Evolutionary conservation across 495 filamentous ascomycete species (phyloP).

Genomic region (Tuber magnatum): DNA sequence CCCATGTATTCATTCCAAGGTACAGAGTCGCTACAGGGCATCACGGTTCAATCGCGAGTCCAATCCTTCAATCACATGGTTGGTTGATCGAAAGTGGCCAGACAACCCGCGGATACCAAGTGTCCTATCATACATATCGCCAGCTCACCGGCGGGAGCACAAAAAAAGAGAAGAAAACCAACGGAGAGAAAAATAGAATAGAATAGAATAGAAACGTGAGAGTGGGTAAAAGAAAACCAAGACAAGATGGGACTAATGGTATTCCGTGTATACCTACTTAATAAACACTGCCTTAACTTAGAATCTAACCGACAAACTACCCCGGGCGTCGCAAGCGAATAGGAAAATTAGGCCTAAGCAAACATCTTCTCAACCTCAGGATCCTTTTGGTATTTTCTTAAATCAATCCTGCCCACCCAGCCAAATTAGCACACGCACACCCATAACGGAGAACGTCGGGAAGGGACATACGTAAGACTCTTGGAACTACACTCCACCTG

Average conservation of each 20-base stretch:
- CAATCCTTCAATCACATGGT: neutral
- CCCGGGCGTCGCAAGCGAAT: neutral
- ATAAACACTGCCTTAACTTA: neutral
- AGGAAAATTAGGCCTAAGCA: neutral
- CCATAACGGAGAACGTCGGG: neutral
- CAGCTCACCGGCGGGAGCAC: neutral
- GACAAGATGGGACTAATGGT: neutral
- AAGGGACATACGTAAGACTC: conserved; percentile 74
- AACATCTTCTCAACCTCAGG: conserved; percentile 2
- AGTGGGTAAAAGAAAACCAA: neutral
- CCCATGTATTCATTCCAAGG: neutral
- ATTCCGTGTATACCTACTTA: conserved; percentile 1
- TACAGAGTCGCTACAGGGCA: neutral
- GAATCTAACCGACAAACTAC: neutral
- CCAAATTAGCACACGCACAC: conserved; percentile 5
- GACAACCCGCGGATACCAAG: neutral
- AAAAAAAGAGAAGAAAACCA: neutral
- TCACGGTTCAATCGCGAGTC: neutral
- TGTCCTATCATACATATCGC: neutral
- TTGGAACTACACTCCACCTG: conserved; percentile 83
- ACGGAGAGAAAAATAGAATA: neutral
- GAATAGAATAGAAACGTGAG: conserved; percentile 16
- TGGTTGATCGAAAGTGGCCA: neutral
- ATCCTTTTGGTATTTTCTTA: conserved; percentile 31
- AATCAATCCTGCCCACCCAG: conserved; percentile 27